Evolutionary conservation across 306 rosid species (phyloP).

Genomic region (Prosopis cineraria): DNA sequence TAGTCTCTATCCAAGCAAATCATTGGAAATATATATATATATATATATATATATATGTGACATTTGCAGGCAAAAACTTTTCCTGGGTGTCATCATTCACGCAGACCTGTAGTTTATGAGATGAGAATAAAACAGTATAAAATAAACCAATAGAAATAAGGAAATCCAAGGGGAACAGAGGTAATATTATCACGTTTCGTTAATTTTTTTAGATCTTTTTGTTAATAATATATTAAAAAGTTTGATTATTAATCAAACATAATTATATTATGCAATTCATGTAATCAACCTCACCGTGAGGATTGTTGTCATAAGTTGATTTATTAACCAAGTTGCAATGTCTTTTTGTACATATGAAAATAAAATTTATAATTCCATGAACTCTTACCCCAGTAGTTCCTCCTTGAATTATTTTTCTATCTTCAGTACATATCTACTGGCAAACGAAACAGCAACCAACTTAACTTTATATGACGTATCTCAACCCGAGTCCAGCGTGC

Average conservation of each 20-base stretch:
- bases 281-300: too few species aligned
- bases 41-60: too few species aligned
- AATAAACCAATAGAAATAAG: not conserved
- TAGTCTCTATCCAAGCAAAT: not conserved
- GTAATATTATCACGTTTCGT: not conserved
- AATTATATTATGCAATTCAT: too few species aligned
- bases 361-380: not conserved
- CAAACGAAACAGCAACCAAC: not conserved
- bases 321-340: not conserved
- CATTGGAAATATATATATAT: too few species aligned
- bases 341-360: not conserved
- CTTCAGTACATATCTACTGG: not conserved
- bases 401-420: not conserved
- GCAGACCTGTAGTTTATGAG: not conserved
- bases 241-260: too few species aligned
- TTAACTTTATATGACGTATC: not conserved
- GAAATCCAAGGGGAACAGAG: not conserved
- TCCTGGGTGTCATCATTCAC: not conserved
- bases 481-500: not conserved
- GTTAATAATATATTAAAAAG: too few species aligned
- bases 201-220: too few species aligned
- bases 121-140: not conserved
- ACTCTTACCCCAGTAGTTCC: not conserved
- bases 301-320: too few species aligned
- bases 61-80: too few species aligned